Evolutionary conservation across 1,284 basidiomycete species (phyloP).

Genomic region (Boletus mariae): DNA sequence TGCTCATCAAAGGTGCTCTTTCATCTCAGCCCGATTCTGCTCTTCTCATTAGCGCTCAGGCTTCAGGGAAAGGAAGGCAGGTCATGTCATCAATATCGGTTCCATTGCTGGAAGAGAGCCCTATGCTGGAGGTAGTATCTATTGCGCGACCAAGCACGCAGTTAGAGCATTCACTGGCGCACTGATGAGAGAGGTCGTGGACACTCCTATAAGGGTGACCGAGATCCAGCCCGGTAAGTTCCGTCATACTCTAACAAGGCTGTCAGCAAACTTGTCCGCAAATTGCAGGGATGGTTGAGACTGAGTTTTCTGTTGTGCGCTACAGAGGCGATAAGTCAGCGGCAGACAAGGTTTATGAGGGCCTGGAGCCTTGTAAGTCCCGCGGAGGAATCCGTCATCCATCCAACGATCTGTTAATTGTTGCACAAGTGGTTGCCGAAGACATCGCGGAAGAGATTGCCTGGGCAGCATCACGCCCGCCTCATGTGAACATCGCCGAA

Average conservation of each 20-base stretch:
- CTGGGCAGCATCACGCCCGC: slow-evolving; percentile 86
- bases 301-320: slow-evolving; percentile 86
- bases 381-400: not conserved
- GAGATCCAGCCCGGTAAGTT: slow-evolving; percentile 83
- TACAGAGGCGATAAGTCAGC: slow-evolving; percentile 80
- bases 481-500: slow-evolving; percentile 85
- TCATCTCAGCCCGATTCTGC: not conserved
- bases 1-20: slow-evolving; percentile 64
- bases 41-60: slow-evolving; percentile 41
- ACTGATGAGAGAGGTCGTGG: slow-evolving; percentile 82
- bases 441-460: slow-evolving; percentile 98
- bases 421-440: slow-evolving; percentile 59
- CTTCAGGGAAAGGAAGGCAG: slow-evolving; percentile 84
- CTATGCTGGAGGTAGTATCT: slow-evolving; percentile 84
- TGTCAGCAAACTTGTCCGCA: slow-evolving; percentile 3
- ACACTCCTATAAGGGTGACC: slow-evolving; percentile 87
- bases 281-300: slow-evolving; percentile 78
- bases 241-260: not conserved
- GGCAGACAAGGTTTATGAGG: slow-evolving; percentile 88
- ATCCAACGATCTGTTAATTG: slow-evolving; percentile 16
- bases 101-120: slow-evolving; percentile 90
- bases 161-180: slow-evolving; percentile 86
- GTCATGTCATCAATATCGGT: slow-evolving; percentile 95
- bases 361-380: slow-evolving; percentile 70
- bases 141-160: slow-evolving; percentile 85